phyloP scores from a whole-genome alignment of 192 early-diverging fungal species.

The Backusella macrospora region DNA sequence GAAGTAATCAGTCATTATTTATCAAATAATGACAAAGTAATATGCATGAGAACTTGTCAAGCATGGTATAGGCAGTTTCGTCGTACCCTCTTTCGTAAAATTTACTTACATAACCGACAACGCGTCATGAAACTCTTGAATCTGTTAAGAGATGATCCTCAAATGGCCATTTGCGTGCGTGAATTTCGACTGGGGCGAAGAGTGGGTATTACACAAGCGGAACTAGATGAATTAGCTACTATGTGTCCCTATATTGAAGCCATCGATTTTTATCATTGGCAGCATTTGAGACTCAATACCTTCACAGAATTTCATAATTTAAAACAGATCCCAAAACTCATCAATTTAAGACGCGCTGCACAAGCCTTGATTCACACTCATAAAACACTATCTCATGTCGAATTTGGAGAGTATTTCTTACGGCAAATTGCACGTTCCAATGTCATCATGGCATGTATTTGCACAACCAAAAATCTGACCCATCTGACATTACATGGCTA shows the following conservation, averaged over 20 bases:
- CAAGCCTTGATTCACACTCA: neutral
- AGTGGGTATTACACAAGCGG: neutral
- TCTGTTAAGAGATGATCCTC: neutral
- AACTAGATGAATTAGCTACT: neutral
- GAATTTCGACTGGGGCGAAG: neutral
- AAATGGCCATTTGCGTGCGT: neutral
- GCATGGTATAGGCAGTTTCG: neutral
- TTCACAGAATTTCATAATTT: neutral
- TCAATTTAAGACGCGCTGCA: neutral
- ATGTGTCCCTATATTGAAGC: neutral
- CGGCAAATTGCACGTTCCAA: neutral
- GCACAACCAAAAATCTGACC: neutral
- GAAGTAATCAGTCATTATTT: neutral
- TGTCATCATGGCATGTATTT: neutral
- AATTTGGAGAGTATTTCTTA: conserved; percentile 1
- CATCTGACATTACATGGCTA: neutral
- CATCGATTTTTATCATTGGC: conserved; percentile 4
- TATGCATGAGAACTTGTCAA: neutral
- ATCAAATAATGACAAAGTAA: neutral
- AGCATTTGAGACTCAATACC: neutral
- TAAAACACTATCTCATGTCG: neutral
- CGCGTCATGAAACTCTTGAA: neutral
- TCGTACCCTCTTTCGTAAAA: neutral
- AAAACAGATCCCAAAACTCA: neutral
- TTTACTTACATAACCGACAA: conserved; percentile 2